These are phyloP conservation scores for Ensete ventricosum DNA, from an alignment of 176 grass and related monocot species.

Conservation along the genomic window DNA sequence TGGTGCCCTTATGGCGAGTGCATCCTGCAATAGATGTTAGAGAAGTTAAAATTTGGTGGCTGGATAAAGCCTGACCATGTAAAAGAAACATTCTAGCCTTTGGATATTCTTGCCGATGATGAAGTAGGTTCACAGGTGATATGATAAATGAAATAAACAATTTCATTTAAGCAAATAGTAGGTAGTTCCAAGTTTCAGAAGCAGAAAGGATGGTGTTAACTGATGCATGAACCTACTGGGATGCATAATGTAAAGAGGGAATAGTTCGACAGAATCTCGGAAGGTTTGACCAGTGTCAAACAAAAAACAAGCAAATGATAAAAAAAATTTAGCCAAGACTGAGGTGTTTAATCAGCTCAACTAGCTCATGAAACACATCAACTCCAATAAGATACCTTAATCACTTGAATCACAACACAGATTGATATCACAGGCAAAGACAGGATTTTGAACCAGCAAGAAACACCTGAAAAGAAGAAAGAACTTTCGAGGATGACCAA, in stretches of 20 bases:
- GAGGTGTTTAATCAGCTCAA: too few relatives aligned
- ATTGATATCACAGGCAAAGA: neutral
- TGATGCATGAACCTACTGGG: neutral
- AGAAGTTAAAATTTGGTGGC: neutral
- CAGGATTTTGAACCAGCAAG: neutral
- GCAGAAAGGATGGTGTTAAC: neutral
- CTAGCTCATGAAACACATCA: too few relatives aligned
- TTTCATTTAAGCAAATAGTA: neutral
- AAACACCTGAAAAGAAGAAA: neutral
- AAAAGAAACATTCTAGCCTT: neutral
- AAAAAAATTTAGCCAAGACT: too few relatives aligned
- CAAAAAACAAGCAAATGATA: neutral
- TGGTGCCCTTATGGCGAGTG: constrained; percentile 42
- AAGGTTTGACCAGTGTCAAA: neutral
- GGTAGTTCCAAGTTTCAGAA: too few relatives aligned
- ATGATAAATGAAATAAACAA: neutral
- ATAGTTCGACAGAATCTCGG: neutral
- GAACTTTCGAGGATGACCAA: neutral
- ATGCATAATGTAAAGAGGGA: neutral
- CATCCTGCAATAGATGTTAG: constrained; percentile 37
- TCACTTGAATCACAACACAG: too few relatives aligned
- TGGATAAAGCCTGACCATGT: neutral
- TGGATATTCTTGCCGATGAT: neutral
- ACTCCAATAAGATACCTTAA: too few relatives aligned
- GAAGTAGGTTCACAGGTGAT: neutral